Conservation (phyloP, 129 eudicot genomes). For the Chrysanthemum makinoi region DNA sequence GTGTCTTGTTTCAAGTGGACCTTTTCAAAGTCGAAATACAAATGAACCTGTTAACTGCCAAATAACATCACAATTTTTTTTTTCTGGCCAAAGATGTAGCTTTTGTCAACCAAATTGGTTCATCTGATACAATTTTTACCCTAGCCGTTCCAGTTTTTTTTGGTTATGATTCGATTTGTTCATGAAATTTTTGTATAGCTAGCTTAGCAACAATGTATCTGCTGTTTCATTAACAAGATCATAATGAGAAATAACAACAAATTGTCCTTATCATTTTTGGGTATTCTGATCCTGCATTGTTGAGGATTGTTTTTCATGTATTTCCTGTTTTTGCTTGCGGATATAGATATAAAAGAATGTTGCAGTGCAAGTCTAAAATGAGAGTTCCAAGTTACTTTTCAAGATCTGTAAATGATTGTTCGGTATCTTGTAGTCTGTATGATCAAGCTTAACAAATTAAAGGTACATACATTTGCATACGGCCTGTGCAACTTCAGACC, state of each 20-base stretch:
- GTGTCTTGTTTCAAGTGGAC: constrained; percentile 38
- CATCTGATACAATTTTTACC: not conserved
- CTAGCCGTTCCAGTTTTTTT: not conserved
- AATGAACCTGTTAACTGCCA: constrained; percentile 31
- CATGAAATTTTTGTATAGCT: not conserved
- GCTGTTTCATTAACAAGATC: not conserved
- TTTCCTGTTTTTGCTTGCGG: not conserved
- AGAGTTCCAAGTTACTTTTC: not conserved
- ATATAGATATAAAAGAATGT: not conserved
- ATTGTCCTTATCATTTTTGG: constrained; percentile 6
- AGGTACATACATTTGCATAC: not conserved
- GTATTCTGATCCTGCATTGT: not conserved
- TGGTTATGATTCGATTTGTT: not conserved
- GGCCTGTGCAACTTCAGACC: no score
- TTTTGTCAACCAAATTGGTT: not conserved
- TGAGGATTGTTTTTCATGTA: not conserved
- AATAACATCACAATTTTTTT: constrained; percentile 1
- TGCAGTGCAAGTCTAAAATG: constrained; percentile 1
- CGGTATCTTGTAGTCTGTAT: not conserved
- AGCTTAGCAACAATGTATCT: constrained; percentile 14
- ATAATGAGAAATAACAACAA: constrained; percentile 1
- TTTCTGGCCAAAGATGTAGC: not conserved
- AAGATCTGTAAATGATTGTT: not conserved
- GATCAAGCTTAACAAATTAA: not conserved
- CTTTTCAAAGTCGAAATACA: constrained; percentile 35